Conservation (phyloP, 129 eudicot genomes). For the sunflower (Helianthus annuus) region DNA sequence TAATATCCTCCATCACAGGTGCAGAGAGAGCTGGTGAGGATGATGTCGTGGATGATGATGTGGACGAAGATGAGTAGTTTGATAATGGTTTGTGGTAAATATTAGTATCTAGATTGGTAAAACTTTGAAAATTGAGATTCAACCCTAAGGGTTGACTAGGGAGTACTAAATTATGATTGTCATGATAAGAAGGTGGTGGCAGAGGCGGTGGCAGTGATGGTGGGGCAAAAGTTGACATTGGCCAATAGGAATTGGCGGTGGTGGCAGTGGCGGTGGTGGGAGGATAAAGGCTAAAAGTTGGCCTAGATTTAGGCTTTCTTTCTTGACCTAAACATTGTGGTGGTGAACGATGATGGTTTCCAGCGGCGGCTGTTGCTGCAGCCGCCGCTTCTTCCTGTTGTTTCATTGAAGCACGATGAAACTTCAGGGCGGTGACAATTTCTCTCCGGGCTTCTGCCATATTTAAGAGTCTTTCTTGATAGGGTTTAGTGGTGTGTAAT, state of each 20-base stretch:
- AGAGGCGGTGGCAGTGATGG: slow-evolving; percentile 35
- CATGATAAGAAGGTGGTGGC: slow-evolving; percentile 44
- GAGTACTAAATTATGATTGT: slow-evolving; percentile 52
- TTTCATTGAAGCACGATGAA: slow-evolving; percentile 85
- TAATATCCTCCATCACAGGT: slow-evolving; percentile 70
- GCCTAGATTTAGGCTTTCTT: slow-evolving; percentile 33
- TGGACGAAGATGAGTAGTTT: slow-evolving; percentile 36
- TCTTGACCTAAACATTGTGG: slow-evolving; percentile 19
- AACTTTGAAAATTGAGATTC: slow-evolving; percentile 74
- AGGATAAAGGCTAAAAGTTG: slow-evolving; percentile 49
- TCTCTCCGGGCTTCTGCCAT: slow-evolving; percentile 88
- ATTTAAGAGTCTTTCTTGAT: slow-evolving; percentile 76
- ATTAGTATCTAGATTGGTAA: slow-evolving; percentile 53
- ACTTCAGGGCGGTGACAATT: slow-evolving; percentile 81
- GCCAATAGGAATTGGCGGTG: slow-evolving; percentile 38
- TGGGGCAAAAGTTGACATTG: slow-evolving; percentile 39
- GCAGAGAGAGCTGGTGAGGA: slow-evolving; percentile 28
- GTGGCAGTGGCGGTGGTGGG: slow-evolving; percentile 30
- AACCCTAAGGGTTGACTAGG: slow-evolving; percentile 90
- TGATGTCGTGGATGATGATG: slow-evolving; percentile 42
- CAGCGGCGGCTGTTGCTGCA: slow-evolving; percentile 23
- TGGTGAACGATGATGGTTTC: slow-evolving; percentile 33
- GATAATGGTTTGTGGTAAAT: slow-evolving; percentile 36
- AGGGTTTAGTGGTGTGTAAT: slow-evolving; percentile 72
- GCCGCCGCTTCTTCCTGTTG: slow-evolving; percentile 31